Evolutionary conservation across 768 basidiomycete genomes (phyloP).

Genomic region (Kwoniella pini): DNA sequence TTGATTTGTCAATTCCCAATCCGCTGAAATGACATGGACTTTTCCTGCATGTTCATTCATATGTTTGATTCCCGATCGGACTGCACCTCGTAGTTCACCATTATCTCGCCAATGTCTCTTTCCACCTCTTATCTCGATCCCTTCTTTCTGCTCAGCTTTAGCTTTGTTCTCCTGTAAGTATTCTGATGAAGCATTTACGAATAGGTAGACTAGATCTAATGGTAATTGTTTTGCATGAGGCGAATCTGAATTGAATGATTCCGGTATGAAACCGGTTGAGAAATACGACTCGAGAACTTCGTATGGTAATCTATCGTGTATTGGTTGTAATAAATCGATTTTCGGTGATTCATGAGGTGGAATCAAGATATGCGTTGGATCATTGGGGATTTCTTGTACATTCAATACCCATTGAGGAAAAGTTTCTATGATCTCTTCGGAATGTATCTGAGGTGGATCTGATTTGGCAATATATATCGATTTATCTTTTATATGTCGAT

Average conservation of each 20-base stretch:
- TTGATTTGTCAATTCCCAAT: constrained; percentile 21
- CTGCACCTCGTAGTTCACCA: constrained; percentile 44
- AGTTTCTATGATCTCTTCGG: neutral
- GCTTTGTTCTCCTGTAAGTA: constrained; percentile 30
- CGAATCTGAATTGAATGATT: neutral
- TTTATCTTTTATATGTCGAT: neutral
- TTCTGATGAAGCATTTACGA: constrained; percentile 45
- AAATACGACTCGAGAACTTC: constrained; percentile 29
- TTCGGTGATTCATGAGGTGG: constrained; percentile 9
- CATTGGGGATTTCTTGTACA: constrained; percentile 3
- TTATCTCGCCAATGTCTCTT: constrained; percentile 46
- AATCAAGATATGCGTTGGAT: constrained; percentile 28
- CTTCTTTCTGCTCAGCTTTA: constrained; percentile 20
- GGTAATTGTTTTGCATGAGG: constrained; percentile 8
- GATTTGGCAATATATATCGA: neutral
- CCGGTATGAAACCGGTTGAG: constrained; percentile 24
- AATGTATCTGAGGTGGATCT: neutral
- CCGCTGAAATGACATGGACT: constrained; percentile 47
- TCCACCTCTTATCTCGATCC: constrained; percentile 19
- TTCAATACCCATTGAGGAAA: constrained; percentile 11
- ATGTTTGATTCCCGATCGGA: constrained; percentile 35
- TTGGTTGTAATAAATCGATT: constrained; percentile 19
- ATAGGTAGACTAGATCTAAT: constrained; percentile 47
- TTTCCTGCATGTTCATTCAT: constrained; percentile 23
- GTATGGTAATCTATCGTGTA: constrained; percentile 28